phyloP scores from a whole-genome alignment of 495 filamentous ascomycete species.

The Hyphodiscus hymeniophilus region DNA sequence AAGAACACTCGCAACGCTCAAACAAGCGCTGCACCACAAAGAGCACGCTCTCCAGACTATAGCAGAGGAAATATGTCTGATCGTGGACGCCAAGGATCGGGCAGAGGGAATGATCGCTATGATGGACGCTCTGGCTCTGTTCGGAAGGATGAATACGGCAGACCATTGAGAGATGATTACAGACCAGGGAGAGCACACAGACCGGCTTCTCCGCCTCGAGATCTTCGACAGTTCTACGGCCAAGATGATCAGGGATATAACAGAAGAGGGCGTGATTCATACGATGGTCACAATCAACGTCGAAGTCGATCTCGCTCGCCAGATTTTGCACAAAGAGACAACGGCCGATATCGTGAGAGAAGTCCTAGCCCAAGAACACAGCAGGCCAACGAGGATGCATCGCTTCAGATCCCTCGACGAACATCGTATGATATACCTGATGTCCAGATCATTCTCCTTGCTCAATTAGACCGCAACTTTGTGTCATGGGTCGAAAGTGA shows the following conservation, averaged over 20 bases:
- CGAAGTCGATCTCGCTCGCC: constrained; percentile 42
- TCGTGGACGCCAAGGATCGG: constrained; percentile 25
- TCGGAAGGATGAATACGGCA: constrained; percentile 54
- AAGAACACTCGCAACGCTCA: constrained; percentile 55
- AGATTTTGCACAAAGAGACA: constrained; percentile 39
- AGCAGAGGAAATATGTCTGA: constrained; percentile 29
- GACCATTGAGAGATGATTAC: constrained; percentile 63
- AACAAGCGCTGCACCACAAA: constrained; percentile 24
- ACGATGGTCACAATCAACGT: constrained; percentile 31
- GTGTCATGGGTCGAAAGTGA: constrained; percentile 70
- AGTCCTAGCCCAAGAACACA: constrained; percentile 57
- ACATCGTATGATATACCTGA: constrained; percentile 76
- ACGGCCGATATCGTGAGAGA: constrained; percentile 51
- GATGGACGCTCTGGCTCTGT: constrained; percentile 15
- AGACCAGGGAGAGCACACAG: constrained; percentile 48
- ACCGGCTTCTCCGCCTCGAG: constrained; percentile 40
- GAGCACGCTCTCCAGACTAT: constrained; percentile 69
- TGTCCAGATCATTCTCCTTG: constrained; percentile 76
- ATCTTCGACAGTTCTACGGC: constrained; percentile 24
- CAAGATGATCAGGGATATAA: constrained; percentile 32
- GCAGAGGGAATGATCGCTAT: constrained; percentile 23
- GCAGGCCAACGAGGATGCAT: constrained; percentile 46
- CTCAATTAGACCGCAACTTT: constrained; percentile 75
- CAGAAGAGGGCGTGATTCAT: constrained; percentile 32
- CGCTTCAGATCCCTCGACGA: constrained; percentile 65